These are phyloP conservation scores for Aspergillus asperescens DNA, from an alignment of 495 filamentous ascomycete species.

Conservation along the genomic window DNA sequence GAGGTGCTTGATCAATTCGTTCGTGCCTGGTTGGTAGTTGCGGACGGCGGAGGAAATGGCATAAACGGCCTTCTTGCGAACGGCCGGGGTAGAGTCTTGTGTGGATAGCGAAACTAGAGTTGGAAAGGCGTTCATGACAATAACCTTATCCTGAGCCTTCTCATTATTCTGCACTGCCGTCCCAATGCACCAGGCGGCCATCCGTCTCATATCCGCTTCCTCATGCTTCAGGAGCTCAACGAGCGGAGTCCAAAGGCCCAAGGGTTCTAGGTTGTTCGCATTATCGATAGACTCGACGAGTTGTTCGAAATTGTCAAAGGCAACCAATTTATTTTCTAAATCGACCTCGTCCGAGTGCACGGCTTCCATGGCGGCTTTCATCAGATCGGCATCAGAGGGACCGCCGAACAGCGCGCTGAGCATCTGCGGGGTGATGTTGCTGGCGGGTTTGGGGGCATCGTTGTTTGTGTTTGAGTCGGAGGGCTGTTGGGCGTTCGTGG, in stretches of 20 bases:
- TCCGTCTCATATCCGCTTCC: slow-evolving; percentile 65
- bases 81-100: slow-evolving; percentile 51
- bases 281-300: slow-evolving; percentile 90
- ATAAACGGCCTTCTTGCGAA: slow-evolving; percentile 82
- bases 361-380: slow-evolving; percentile 74
- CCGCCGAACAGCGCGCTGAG: slow-evolving; percentile 71
- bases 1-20: slow-evolving; percentile 56
- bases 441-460: slow-evolving; percentile 35
- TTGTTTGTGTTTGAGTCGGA: slow-evolving; percentile 22
- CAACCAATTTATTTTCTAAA: slow-evolving; percentile 73
- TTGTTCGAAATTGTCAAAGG: slow-evolving; percentile 96
- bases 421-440: slow-evolving; percentile 55
- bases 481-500: slow-evolving; percentile 32
- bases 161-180: slow-evolving; percentile 96
- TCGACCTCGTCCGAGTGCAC: slow-evolving; percentile 58
- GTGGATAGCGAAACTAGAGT: slow-evolving; percentile 61
- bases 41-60: slow-evolving; percentile 77
- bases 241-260: slow-evolving; percentile 77
- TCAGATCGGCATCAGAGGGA: slow-evolving; percentile 82
- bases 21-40: slow-evolving; percentile 77
- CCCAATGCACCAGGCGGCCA: slow-evolving; percentile 88
- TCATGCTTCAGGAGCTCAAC: slow-evolving; percentile 59
- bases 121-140: slow-evolving; percentile 65
- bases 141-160: slow-evolving; percentile 69
- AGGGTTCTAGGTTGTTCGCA: slow-evolving; percentile 78